A percentile compares a stretch with the other conserved stretches of the same genome.
Evolutionary conservation across 306 rosid species (phyloP).

Genomic region (Cicer yamashitae): DNA sequence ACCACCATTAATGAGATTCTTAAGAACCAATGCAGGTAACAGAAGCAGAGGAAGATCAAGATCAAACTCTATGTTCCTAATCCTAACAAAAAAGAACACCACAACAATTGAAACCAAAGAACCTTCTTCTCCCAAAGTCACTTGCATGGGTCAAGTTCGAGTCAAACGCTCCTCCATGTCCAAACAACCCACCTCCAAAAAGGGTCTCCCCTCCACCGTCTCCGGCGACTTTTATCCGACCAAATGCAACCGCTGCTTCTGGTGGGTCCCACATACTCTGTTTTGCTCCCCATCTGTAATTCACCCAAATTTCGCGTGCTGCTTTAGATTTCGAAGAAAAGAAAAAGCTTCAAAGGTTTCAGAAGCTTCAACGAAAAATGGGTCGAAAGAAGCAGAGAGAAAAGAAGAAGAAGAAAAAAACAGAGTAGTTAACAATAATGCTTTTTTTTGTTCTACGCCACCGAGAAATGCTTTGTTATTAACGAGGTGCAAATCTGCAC

Average conservation of each 20-base stretch:
- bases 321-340: conserved; percentile 52
- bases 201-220: not conserved
- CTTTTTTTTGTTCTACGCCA: conserved; percentile 43
- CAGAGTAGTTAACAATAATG: conserved; percentile 27
- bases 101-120: conserved; percentile 74
- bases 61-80: conserved; percentile 70
- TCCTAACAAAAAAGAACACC: conserved; percentile 65
- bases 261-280: conserved; percentile 58
- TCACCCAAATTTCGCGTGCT: conserved; percentile 57
- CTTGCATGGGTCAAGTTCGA: conserved; percentile 94
- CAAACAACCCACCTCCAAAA: conserved; percentile 38
- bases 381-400: conserved; percentile 45
- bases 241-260: conserved; percentile 33
- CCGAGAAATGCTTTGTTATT: conserved; percentile 76
- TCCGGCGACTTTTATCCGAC: conserved; percentile 4
- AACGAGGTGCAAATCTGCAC: conserved; percentile 84
- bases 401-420: conserved; percentile 37
- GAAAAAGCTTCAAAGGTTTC: conserved; percentile 42
- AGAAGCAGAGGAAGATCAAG: conserved; percentile 79
- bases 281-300: conserved; percentile 42
- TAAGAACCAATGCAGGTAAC: conserved; percentile 70
- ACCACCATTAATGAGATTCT: conserved; percentile 88
- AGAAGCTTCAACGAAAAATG: conserved; percentile 44
- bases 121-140: conserved; percentile 93
- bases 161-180: conserved; percentile 54